Evolutionary conservation across 352 stramenopile species (phyloP).

Genomic region (Blastocystis sp.): DNA sequence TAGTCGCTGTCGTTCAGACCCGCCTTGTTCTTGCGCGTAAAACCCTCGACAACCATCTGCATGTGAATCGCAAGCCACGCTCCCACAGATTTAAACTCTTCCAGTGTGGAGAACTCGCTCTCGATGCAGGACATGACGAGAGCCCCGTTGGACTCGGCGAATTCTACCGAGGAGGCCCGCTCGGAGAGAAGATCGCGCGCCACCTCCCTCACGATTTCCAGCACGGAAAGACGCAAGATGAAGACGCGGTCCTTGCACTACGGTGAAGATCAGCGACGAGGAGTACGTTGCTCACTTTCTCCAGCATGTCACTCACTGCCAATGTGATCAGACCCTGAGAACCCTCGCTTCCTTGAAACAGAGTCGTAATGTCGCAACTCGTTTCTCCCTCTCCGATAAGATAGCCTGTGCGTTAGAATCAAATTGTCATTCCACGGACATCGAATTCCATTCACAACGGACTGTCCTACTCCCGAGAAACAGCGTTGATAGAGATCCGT

Average conservation of each 20-base stretch:
- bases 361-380: slow-evolving; percentile 27
- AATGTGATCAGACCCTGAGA: slow-evolving; percentile 28
- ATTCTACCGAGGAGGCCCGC: not conserved
- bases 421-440: not conserved
- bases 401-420: not conserved
- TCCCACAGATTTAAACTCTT: slow-evolving; percentile 54
- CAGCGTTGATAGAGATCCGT: not conserved
- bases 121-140: slow-evolving; percentile 30
- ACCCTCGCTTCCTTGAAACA: slow-evolving; percentile 50
- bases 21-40: slow-evolving; percentile 15
- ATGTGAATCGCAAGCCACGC: not conserved
- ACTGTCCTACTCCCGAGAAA: not conserved
- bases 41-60: slow-evolving; percentile 42
- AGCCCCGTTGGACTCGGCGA: not conserved
- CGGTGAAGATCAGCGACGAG: not conserved
- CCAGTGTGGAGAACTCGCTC: slow-evolving; percentile 25
- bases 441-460: slow-evolving; percentile 32
- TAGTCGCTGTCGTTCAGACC: not conserved
- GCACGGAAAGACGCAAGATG: slow-evolving; percentile 7
- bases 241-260: slow-evolving; percentile 50
- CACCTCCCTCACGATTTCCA: slow-evolving; percentile 46
- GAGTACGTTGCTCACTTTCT: not conserved
- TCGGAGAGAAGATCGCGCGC: slow-evolving; percentile 56
- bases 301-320: not conserved
- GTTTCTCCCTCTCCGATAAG: slow-evolving; percentile 54